Evolutionary conservation across 2,329 filamentous ascomycete species (phyloP).

Genomic region (Aaosphaeria pasadenensis): DNA sequence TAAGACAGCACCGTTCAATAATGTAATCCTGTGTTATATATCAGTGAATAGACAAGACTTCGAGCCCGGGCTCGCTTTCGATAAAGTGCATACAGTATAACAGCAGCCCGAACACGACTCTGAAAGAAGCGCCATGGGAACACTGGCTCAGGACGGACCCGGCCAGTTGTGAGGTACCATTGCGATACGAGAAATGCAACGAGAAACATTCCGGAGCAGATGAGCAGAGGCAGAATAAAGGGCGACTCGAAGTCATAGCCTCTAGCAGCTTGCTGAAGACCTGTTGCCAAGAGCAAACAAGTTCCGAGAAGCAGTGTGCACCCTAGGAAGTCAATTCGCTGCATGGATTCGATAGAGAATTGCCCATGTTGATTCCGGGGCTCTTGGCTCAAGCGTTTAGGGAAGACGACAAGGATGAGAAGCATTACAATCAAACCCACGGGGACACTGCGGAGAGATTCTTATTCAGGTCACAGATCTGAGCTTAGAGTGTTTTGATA

Average conservation of each 20-base stretch:
- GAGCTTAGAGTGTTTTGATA: neutral
- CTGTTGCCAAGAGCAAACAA: conserved; percentile 11
- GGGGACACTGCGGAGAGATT: conserved; percentile 3
- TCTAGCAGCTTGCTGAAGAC: conserved; percentile 12
- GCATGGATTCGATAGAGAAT: neutral
- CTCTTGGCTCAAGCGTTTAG: neutral
- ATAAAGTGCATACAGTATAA: conserved; percentile 7
- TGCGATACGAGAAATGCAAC: conserved; percentile 14
- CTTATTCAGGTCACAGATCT: neutral
- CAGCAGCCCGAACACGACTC: conserved; percentile 2
- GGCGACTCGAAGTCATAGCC: conserved; percentile 5
- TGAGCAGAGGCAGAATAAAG: conserved; percentile 8
- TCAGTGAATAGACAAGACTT: too few species aligned
- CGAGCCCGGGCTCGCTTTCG: too few species aligned
- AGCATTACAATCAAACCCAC: conserved; percentile 1
- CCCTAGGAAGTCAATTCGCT: conserved; percentile 10
- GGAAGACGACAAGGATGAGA: neutral
- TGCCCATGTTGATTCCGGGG: neutral
- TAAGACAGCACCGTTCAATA: conserved; percentile 8
- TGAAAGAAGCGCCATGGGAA: conserved; percentile 15
- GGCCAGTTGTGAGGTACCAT: conserved; percentile 9
- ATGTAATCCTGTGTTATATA: conserved; percentile 7
- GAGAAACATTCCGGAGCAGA: conserved; percentile 5
- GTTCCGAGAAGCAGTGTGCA: conserved; percentile 11
- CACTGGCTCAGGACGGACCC: conserved; percentile 10